These are phyloP conservation scores for Trichoderma hamatum DNA, from an alignment of 2,329 filamentous ascomycete species.

Conservation along the genomic window DNA sequence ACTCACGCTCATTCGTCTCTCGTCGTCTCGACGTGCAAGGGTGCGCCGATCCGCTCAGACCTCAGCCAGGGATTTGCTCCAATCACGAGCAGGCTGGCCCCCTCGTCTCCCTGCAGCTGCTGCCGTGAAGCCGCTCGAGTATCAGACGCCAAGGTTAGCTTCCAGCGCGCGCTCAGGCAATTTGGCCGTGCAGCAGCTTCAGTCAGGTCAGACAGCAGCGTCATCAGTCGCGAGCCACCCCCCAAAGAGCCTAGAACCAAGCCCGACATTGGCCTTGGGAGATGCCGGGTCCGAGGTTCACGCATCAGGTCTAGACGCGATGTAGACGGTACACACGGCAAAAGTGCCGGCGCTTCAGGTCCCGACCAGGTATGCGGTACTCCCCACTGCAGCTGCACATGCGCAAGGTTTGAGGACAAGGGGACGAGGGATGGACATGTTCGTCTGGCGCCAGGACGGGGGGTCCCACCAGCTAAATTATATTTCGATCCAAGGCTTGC, in stretches of 20 bases:
- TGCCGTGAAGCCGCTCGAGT: slow-evolving; percentile 16
- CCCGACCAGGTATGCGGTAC: slow-evolving; percentile 11
- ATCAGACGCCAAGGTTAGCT: not conserved
- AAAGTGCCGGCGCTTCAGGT: not conserved
- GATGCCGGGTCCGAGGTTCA: not conserved
- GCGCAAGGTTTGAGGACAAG: not conserved
- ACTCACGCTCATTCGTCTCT: not conserved
- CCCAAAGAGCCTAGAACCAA: not conserved
- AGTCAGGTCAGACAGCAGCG: slow-evolving; percentile 11
- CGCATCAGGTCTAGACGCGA: not conserved
- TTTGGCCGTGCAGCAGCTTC: not conserved
- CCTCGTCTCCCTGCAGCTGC: not conserved
- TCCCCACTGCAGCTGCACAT: not conserved
- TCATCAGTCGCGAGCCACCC: slow-evolving; percentile 16
- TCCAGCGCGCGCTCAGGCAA: not conserved
- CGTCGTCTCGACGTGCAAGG: not conserved
- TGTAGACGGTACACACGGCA: not conserved
- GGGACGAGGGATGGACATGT: not conserved
- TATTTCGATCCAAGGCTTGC: not conserved
- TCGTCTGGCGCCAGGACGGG: not conserved
- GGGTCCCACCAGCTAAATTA: slow-evolving; percentile 11
- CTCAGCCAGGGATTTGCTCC: not conserved
- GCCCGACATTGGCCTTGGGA: not conserved
- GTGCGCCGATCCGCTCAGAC: slow-evolving; percentile 6
- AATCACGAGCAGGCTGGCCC: slow-evolving; percentile 9